A percentile compares a stretch with the other conserved stretches of the same genome.
Conservation (phyloP, 176 grass and related monocot species). For the Puccinellia tenuiflora region DNA sequence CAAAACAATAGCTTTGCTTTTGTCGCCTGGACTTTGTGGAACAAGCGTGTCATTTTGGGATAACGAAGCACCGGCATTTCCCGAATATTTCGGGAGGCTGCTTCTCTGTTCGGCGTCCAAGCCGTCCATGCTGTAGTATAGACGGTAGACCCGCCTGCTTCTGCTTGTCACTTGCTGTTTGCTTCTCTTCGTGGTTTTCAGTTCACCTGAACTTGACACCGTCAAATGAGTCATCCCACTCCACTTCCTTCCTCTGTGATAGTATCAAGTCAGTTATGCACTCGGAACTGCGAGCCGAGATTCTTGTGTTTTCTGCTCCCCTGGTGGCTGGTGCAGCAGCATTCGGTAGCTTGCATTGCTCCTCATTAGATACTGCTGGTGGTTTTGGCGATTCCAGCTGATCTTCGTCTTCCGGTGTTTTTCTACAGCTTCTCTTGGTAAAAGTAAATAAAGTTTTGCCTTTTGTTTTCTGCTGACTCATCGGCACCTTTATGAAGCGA, state of each 20-base stretch:
- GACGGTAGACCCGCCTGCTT: too few species aligned
- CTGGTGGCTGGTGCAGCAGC: not conserved
- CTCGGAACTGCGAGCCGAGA: not conserved
- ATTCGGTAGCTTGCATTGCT: not conserved
- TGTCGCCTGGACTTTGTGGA: conserved; percentile 11
- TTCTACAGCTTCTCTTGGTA: not conserved
- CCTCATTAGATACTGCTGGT: not conserved
- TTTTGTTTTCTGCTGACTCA: conserved; percentile 18
- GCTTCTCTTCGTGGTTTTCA: not conserved
- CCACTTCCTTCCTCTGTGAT: not conserved
- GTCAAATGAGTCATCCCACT: not conserved
- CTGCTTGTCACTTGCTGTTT: not conserved
- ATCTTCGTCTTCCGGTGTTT: not conserved
- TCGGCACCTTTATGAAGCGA: not conserved
- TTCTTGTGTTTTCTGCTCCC: not conserved
- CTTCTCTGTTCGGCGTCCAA: not conserved
- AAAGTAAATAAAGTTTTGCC: not conserved
- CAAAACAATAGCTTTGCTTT: not conserved
- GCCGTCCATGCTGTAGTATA: too few species aligned
- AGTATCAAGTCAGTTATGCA: not conserved
- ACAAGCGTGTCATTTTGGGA: conserved; percentile 1
- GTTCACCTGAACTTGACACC: not conserved
- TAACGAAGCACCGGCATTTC: conserved; percentile 17
- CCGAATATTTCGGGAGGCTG: not conserved
- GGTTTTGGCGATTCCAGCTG: not conserved